A percentile compares a stretch with the other conserved stretches of the same genome.
Evolutionary conservation across 2,329 filamentous ascomycete species (phyloP).

Genomic region (Tolypocladium amazonense): DNA sequence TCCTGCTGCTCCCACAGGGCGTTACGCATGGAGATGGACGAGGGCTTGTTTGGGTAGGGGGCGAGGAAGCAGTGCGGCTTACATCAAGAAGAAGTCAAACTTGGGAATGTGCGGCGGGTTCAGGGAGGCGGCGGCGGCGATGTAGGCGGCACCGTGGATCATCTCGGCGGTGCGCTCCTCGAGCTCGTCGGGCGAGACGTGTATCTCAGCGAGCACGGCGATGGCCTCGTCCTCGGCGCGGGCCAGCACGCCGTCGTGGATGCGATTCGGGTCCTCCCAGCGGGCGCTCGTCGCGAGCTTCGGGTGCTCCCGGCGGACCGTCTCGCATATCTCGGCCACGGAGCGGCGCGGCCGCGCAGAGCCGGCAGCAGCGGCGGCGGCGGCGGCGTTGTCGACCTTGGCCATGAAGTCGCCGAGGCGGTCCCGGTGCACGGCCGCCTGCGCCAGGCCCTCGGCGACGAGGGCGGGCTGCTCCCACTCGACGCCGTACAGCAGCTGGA

Average conservation of each 20-base stretch:
- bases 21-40: too few relatives aligned
- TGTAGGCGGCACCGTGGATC: slow-evolving; percentile 50
- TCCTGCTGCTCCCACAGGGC: background rate
- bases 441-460: slow-evolving; percentile 68
- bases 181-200: slow-evolving; percentile 44
- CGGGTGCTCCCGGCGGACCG: slow-evolving; percentile 39
- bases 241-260: slow-evolving; percentile 56
- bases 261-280: slow-evolving; percentile 47
- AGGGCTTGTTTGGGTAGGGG: background rate
- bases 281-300: slow-evolving; percentile 42
- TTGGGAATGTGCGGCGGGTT: slow-evolving; percentile 54
- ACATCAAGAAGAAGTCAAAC: slow-evolving; percentile 70
- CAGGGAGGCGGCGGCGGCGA: slow-evolving; percentile 46
- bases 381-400: slow-evolving; percentile 36
- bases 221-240: slow-evolving; percentile 55
- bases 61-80: slow-evolving; percentile 10
- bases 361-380: slow-evolving; percentile 3
- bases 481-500: slow-evolving; percentile 76
- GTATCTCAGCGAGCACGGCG: slow-evolving; percentile 46
- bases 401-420: slow-evolving; percentile 45
- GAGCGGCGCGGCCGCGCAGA: slow-evolving; percentile 8
- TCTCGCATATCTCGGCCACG: slow-evolving; percentile 47
- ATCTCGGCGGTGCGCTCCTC: slow-evolving; percentile 48
- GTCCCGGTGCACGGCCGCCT: slow-evolving; percentile 58
- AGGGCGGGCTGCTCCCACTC: slow-evolving; percentile 76